Percentiles rank a stretch among this genome's conserved stretches.
phyloP scores from a whole-genome alignment of 176 grass and related monocot genomes.

The Carex scoparia region DNA sequence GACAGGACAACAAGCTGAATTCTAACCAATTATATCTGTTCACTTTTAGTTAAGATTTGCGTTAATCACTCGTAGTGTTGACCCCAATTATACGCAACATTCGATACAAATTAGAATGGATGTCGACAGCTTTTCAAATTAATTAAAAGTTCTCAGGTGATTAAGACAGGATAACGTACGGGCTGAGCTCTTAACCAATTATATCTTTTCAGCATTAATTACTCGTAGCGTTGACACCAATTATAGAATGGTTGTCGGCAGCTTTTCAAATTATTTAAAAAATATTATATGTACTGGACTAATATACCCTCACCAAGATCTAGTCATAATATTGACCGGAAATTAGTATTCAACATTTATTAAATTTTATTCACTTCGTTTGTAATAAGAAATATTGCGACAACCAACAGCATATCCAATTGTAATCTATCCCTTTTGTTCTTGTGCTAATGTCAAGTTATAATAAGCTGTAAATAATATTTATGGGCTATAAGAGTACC shows the following conservation, averaged over 20 bases:
- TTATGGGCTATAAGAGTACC: too few species aligned
- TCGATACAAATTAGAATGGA: not conserved
- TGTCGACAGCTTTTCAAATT: not conserved
- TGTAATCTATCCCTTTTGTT: too few species aligned
- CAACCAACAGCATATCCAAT: not conserved
- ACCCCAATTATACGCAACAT: too few species aligned
- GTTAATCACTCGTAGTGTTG: too few species aligned
- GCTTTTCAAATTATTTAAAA: not conserved
- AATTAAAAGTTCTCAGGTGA: not conserved
- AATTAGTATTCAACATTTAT: not conserved
- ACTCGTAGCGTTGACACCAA: too few species aligned
- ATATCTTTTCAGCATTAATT: not conserved
- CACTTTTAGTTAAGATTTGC: too few species aligned
- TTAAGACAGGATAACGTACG: not conserved
- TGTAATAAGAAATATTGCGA: not conserved
- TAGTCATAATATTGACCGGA: not conserved
- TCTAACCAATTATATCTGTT: not conserved
- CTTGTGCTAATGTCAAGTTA: too few species aligned
- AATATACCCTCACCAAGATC: not conserved
- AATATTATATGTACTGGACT: not conserved
- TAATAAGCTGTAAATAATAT: too few species aligned
- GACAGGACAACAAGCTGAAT: not conserved
- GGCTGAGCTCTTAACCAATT: not conserved
- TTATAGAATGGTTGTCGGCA: not conserved
- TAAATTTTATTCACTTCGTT: not conserved